These are phyloP conservation scores for Tolypocladium pustulatum DNA, from an alignment of 2,329 filamentous ascomycete genomes.

Conservation along the genomic window DNA sequence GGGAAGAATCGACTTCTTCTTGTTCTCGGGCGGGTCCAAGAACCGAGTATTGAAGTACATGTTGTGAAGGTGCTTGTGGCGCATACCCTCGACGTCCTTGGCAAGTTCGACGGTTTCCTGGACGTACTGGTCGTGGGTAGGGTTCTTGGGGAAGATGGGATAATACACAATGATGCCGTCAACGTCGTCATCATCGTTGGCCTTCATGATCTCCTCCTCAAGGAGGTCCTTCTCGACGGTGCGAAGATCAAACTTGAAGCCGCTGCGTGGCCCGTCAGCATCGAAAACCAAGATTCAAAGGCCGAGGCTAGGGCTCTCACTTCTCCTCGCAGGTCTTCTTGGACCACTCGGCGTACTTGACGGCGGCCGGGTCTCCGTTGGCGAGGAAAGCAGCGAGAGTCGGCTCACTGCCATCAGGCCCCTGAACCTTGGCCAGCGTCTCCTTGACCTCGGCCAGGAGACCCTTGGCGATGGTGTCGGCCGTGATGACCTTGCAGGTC, in stretches of 20 bases:
- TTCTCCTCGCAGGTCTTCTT: slow-evolving; percentile 94
- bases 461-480: slow-evolving; percentile 74
- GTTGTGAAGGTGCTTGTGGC: slow-evolving; percentile 92
- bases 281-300: neutral
- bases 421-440: slow-evolving; percentile 61
- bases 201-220: slow-evolving; percentile 77
- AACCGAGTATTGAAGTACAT: slow-evolving; percentile 99
- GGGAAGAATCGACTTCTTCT: slow-evolving; percentile 83
- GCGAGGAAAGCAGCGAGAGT: slow-evolving; percentile 85
- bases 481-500: slow-evolving; percentile 88
- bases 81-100: slow-evolving; percentile 94
- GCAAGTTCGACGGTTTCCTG: slow-evolving; percentile 83
- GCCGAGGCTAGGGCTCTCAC: slow-evolving; percentile 46
- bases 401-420: slow-evolving; percentile 45
- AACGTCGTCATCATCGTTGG: slow-evolving; percentile 67
- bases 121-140: slow-evolving; percentile 83
- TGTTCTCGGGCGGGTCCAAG: slow-evolving; percentile 66
- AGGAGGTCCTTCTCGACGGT: slow-evolving; percentile 77
- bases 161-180: slow-evolving; percentile 98
- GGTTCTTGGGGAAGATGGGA: slow-evolving; percentile 77
- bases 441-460: slow-evolving; percentile 70
- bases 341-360: slow-evolving; percentile 95
- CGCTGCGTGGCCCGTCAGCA: slow-evolving; percentile 38
- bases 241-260: slow-evolving; percentile 80
- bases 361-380: slow-evolving; percentile 80